Conservation (phyloP, 2,329 filamentous ascomycete genomes). For the Thermoascus crustaceus region DNA sequence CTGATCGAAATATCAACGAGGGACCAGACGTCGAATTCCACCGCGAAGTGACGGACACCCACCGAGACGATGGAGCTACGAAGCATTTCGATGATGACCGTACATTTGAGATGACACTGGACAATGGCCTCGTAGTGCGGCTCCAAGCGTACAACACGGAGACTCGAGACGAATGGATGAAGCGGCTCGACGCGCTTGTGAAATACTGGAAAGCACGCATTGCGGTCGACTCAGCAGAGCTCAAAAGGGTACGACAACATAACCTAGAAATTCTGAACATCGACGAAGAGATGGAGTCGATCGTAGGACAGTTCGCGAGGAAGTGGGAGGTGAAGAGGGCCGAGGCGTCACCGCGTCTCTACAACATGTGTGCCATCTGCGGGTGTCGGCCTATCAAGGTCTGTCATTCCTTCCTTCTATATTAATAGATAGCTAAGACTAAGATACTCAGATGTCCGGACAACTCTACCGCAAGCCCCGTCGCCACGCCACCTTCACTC, state of each 20-base stretch:
- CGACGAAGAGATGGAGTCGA: slow-evolving; percentile 57
- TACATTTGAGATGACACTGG: slow-evolving; percentile 54
- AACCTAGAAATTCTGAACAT: slow-evolving; percentile 55
- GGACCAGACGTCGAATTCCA: slow-evolving; percentile 51
- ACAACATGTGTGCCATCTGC: slow-evolving; percentile 59
- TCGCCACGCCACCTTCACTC: slow-evolving; percentile 53
- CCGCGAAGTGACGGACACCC: slow-evolving; percentile 38
- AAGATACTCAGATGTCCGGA: slow-evolving; percentile 45
- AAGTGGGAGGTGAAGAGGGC: slow-evolving; percentile 62
- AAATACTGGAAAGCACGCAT: slow-evolving; percentile 56
- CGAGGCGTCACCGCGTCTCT: slow-evolving; percentile 55
- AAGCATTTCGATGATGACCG: slow-evolving; percentile 48
- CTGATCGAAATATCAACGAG: slow-evolving; percentile 44
- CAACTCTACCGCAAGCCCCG: slow-evolving; percentile 56
- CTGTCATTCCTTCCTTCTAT: slow-evolving; percentile 5
- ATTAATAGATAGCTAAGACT: slow-evolving; percentile 6
- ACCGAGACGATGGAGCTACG: slow-evolving; percentile 46
- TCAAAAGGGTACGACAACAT: slow-evolving; percentile 48
- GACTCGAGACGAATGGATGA: slow-evolving; percentile 56
- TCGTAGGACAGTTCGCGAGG: slow-evolving; percentile 56
- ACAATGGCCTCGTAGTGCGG: slow-evolving; percentile 54
- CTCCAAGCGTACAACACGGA: slow-evolving; percentile 51
- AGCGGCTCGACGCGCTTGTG: slow-evolving; percentile 47
- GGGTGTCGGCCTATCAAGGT: slow-evolving; percentile 53
- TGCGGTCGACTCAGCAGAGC: slow-evolving; percentile 48